Percentiles rank a stretch among this genome's conserved stretches.
phyloP scores from a whole-genome alignment of 768 basidiomycete species.

The Omphalotus guepiniiformis region DNA sequence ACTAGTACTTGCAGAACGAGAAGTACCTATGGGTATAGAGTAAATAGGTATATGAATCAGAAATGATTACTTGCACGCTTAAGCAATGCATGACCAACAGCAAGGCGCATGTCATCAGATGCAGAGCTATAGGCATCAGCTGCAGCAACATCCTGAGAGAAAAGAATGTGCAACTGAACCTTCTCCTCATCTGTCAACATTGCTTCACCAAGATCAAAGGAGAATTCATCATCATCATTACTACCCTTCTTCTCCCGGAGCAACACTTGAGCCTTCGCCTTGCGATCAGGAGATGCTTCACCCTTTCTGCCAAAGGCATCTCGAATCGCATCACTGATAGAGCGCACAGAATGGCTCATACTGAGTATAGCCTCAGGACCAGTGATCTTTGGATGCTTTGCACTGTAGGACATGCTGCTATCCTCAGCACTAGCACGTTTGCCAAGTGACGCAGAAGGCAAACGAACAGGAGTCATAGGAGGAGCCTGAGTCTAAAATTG shows the following conservation, averaged over 20 bases:
- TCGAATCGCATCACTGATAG: neutral
- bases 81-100: neutral
- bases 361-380: neutral
- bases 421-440: neutral
- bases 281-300: slow-evolving; percentile 1
- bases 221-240: neutral
- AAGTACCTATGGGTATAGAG: neutral
- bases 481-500: neutral
- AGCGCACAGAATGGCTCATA: neutral
- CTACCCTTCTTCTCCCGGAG: neutral
- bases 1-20: neutral
- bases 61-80: neutral
- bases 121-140: neutral
- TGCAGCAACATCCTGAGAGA: neutral
- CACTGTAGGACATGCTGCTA: neutral
- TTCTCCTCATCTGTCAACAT: neutral
- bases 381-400: slow-evolving; percentile 1
- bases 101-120: neutral
- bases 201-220: neutral
- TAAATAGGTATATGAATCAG: neutral
- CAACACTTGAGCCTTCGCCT: neutral
- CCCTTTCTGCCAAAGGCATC: neutral
- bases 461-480: neutral
- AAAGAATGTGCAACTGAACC: neutral
- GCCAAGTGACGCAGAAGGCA: neutral